Conservation (phyloP, 495 filamentous ascomycete species). For the Parathielavia hyrcaniae region DNA sequence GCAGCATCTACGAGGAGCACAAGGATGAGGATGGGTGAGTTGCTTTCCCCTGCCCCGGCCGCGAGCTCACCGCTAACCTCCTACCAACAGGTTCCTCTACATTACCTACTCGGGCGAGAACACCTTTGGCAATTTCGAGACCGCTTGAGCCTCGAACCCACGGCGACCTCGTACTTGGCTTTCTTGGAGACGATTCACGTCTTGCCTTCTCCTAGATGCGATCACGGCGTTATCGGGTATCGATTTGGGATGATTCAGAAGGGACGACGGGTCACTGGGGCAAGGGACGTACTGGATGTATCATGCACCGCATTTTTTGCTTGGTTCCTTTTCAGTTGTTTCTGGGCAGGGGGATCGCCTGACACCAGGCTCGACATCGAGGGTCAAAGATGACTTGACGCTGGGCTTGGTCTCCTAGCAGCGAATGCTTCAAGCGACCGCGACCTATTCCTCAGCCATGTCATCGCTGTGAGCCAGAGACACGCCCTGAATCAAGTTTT, state of each 20-base stretch:
- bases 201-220: slow-evolving; percentile 7
- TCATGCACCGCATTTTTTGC: slow-evolving; percentile 1
- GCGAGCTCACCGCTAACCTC: neutral
- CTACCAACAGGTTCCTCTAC: slow-evolving; percentile 40
- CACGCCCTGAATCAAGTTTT: neutral
- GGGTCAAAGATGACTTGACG: neutral
- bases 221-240: slow-evolving; percentile 12
- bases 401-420: neutral
- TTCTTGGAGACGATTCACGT: neutral
- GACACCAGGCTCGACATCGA: too few relatives aligned
- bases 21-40: slow-evolving; percentile 70
- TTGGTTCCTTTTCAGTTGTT: neutral
- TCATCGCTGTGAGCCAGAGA: too few relatives aligned
- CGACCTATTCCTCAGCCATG: too few relatives aligned
- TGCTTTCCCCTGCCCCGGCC: slow-evolving; percentile 2
- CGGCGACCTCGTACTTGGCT: neutral
- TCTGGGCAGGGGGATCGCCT: neutral
- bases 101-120: slow-evolving; percentile 98
- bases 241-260: slow-evolving; percentile 7
- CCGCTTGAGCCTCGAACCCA: slow-evolving; percentile 20
- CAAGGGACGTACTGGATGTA: slow-evolving; percentile 8
- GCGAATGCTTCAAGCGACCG: too few relatives aligned
- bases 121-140: slow-evolving; percentile 70
- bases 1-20: slow-evolving; percentile 98
- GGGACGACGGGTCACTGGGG: neutral